Conservation (phyloP, 805 yeast genomes). For the Pichia deserticola region DNA sequence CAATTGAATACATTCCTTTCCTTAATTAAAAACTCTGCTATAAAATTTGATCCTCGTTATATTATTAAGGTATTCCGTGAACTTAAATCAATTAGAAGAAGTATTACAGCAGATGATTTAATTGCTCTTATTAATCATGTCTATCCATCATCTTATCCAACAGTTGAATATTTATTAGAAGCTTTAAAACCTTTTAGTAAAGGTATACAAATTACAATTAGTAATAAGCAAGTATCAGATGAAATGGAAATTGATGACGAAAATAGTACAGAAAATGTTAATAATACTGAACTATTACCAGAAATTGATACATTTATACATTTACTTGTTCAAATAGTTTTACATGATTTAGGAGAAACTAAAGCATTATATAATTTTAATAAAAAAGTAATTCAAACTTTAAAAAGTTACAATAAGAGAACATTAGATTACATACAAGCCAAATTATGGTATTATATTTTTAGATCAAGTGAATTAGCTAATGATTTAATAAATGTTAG, state of each 20-base stretch:
- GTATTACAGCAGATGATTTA: constrained; percentile 48
- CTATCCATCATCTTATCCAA: constrained; percentile 44
- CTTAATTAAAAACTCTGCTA: constrained; percentile 30
- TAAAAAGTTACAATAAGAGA: constrained; percentile 67
- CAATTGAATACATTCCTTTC: constrained; percentile 4
- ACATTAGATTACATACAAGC: constrained; percentile 82
- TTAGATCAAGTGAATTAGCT: constrained; percentile 65
- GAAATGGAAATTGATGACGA: constrained; percentile 29
- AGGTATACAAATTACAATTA: constrained; percentile 5
- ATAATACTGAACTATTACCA: constrained; percentile 44
- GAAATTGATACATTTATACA: constrained; percentile 78
- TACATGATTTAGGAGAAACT: constrained; percentile 55
- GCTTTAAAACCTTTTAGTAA: constrained; percentile 25
- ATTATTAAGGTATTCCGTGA: constrained; percentile 82
- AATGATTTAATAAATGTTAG: constrained; percentile 51
- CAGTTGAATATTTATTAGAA: constrained; percentile 35
- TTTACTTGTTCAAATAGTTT: constrained; percentile 66
- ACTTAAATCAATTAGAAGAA: constrained; percentile 64
- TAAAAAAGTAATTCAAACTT: constrained; percentile 40
- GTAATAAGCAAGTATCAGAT: constrained; percentile 1
- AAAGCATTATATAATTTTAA: constrained; percentile 48
- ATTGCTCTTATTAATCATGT: constrained; percentile 43
- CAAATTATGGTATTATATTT: constrained; percentile 87
- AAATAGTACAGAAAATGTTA: constrained; percentile 12
- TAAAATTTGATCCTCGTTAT: constrained; percentile 75